Percentiles rank a stretch among this genome's conserved stretches.
Evolutionary conservation across 352 stramenopile species (phyloP).

Genomic region (Pythium monospermum): DNA sequence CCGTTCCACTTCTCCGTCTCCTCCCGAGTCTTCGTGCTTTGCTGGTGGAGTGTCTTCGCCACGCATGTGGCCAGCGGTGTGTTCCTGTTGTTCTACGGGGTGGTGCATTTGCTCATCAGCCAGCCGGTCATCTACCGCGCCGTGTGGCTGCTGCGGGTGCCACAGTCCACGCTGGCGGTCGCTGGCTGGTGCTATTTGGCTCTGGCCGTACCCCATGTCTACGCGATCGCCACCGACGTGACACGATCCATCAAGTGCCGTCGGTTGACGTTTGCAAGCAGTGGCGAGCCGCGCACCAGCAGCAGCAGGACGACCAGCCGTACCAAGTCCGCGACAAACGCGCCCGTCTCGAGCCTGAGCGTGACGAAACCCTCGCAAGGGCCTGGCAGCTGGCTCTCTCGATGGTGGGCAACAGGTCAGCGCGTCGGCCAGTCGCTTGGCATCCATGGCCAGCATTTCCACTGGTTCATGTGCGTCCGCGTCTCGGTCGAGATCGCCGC

Average conservation of each 20-base stretch:
- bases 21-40: not conserved
- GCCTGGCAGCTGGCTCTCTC: too few relatives aligned
- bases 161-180: not conserved
- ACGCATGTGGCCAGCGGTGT: not conserved
- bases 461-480: conserved; percentile 1
- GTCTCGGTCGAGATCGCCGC: conserved; percentile 1
- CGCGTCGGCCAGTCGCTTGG: not conserved
- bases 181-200: not conserved
- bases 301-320: too few relatives aligned
- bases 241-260: not conserved
- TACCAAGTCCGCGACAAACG: too few relatives aligned
- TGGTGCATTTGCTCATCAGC: conserved; percentile 2
- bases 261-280: conserved; percentile 3
- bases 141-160: conserved; percentile 1
- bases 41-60: conserved; percentile 1
- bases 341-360: too few relatives aligned
- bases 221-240: not conserved
- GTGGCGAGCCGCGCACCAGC: too few relatives aligned
- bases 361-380: too few relatives aligned
- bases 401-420: not conserved
- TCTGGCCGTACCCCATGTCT: not conserved
- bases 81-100: not conserved
- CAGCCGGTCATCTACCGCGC: not conserved
- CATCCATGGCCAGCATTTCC: not conserved
- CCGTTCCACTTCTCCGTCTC: not conserved